These are phyloP conservation scores for Paramecium caudatum DNA, from an alignment of 73 alveolate species.

Conservation along the genomic window DNA sequence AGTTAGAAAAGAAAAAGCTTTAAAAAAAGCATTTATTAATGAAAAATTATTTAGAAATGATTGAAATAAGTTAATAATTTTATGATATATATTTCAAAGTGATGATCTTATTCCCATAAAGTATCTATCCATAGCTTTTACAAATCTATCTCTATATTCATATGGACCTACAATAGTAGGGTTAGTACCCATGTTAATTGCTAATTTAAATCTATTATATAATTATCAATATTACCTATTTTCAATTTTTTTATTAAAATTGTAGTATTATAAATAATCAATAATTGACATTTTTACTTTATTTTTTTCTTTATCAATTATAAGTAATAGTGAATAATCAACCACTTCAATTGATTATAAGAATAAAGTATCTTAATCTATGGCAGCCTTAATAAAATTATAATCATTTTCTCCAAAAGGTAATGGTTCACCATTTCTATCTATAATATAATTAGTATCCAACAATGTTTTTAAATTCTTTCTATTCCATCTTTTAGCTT, in stretches of 20 bases:
- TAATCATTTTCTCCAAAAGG: not conserved
- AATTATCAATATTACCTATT: too few species aligned
- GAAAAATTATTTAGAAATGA: constrained; percentile 60
- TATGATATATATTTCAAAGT: constrained; percentile 19
- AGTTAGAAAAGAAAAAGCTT: constrained; percentile 31
- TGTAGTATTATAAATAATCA: constrained; percentile 73
- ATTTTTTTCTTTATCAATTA: constrained; percentile 62
- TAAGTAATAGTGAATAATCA: constrained; percentile 71
- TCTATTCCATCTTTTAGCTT: constrained; percentile 68
- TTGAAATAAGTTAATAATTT: not conserved
- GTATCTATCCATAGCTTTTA: constrained; percentile 72
- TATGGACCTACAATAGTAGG: constrained; percentile 79
- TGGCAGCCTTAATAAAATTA: not conserved
- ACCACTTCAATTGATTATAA: constrained; percentile 46
- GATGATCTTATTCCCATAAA: constrained; percentile 66
- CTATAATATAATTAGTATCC: constrained; percentile 51
- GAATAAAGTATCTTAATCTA: constrained; percentile 66
- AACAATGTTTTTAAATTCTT: not conserved
- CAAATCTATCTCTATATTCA: constrained; percentile 74
- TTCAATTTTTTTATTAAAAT: constrained; percentile 61
- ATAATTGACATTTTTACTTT: constrained; percentile 70
- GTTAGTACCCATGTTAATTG: not conserved
- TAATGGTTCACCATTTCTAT: constrained; percentile 57
- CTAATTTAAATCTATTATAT: constrained; percentile 6
- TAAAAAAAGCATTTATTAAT: constrained; percentile 54